Percentiles rank a stretch among this genome's conserved stretches.
Evolutionary conservation across 129 eudicot species (phyloP).

Genomic region (Arctium lappa): DNA sequence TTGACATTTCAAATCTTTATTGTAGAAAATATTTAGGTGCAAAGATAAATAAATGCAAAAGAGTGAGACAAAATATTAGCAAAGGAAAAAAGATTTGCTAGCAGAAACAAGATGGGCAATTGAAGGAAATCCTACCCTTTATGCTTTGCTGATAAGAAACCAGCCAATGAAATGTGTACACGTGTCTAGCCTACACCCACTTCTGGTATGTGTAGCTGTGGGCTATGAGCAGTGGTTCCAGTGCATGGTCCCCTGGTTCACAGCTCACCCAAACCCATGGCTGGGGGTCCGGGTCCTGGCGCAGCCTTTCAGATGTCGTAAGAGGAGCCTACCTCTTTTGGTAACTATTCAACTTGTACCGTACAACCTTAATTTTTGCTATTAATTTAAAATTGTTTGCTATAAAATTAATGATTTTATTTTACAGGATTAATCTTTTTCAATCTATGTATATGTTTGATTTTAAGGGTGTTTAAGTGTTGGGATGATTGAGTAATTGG

Average conservation of each 20-base stretch:
- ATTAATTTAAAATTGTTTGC: no score
- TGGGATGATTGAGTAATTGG: no score
- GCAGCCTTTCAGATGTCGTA: conserved; percentile 26
- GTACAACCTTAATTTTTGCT: background rate
- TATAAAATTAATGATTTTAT: no score
- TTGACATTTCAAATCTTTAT: background rate
- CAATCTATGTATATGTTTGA: no score
- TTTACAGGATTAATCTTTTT: no score
- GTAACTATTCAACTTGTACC: conserved; percentile 7
- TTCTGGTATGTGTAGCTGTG: background rate
- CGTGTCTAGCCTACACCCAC: background rate
- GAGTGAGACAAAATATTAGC: conserved; percentile 29
- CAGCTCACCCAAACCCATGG: conserved; percentile 19
- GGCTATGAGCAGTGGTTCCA: conserved; percentile 21
- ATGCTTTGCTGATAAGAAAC: background rate
- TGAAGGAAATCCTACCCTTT: background rate
- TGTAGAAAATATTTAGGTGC: background rate
- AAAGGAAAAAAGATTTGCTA: conserved; percentile 8
- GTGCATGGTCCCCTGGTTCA: conserved; percentile 37
- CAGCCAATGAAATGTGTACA: background rate
- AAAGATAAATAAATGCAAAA: background rate
- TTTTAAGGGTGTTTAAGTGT: no score
- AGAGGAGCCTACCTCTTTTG: conserved; percentile 18
- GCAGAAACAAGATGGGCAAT: conserved; percentile 18
- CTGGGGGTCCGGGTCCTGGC: conserved; percentile 20